Base-by-base conservation (phyloP, 2,329 filamentous ascomycete genomes). In the Cordyceps cicadae region DNA sequence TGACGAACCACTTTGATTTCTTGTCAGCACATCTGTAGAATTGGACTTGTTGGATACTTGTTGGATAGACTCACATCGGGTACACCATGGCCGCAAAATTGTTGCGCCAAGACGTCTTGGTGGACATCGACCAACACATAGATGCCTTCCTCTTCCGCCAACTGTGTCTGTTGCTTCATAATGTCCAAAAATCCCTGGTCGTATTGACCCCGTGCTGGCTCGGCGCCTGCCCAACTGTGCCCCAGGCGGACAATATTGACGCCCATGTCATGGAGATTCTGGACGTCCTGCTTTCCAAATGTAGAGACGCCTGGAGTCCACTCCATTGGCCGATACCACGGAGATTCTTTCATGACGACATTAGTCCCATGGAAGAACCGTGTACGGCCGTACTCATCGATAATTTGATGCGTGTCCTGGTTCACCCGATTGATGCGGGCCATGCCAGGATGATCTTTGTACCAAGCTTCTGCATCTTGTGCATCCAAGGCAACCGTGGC, bases 311-410 rank as follows among this genome's bases (percentile, higher is more conserved):
- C 63, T 0, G 64, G 64, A 43, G 56, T 45, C 64, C 64, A 65
- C 14, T 64, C 60, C 37, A 58, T 29, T 2, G 63, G 64, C 3
- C 64, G 64, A 48, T 65, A 60, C 64, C 64, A 65, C 15, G 64
- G 64, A 34, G 63, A 45, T 21, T 64, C 51, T 34, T 65, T 65
- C 64, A 65, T 65, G 46, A 65, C 64, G 21, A 65, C 64, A 48
- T 64, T 65, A 24, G 64, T 65, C 19, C 64, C 64, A 49, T 65
- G 64, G 26, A 65, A 65, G 43, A 65, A 65, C 1, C 64, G 63
- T 34, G 62, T 62, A 12, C 64, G 62, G 19, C 64, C 62, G 45
- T 63, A 62, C 26, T 64, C 63, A 21, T 65, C 63, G 3, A 65
- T 45, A 3, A 65, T 64, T 45, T 65, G 64, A 37, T 65, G 59